phyloP scores from a whole-genome alignment of 768 basidiomycete genomes.

The Suillus tomentosus region DNA sequence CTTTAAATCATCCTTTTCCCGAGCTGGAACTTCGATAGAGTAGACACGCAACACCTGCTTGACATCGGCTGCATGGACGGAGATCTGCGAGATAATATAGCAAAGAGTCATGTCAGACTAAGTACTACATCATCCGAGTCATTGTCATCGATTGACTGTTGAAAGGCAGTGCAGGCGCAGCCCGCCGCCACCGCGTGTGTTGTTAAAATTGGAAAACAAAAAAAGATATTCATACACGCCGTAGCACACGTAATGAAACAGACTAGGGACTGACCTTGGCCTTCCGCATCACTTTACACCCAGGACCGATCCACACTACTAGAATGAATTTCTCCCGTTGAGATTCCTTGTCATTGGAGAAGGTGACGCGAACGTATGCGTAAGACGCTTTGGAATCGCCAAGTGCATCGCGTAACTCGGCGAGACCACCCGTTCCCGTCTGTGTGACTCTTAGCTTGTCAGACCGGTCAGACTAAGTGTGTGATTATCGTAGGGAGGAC shows the following conservation, averaged over 20 bases:
- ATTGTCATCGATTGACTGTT: conserved; percentile 18
- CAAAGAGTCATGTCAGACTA: conserved; percentile 22
- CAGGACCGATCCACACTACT: conserved; percentile 79
- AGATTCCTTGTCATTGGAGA: conserved; percentile 85
- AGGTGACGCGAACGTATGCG: conserved; percentile 82
- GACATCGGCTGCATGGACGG: conserved; percentile 88
- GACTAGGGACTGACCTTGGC: conserved; percentile 64
- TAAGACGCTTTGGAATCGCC: conserved; percentile 78
- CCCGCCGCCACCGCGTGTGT: conserved; percentile 25
- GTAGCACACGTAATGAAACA: conserved; percentile 22
- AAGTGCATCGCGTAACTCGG: conserved; percentile 72
- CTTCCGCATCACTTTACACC: conserved; percentile 89
- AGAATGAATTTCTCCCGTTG: conserved; percentile 88
- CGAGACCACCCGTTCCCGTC: conserved; percentile 79
- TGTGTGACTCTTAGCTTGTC: conserved; percentile 78
- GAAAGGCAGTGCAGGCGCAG: conserved; percentile 23
- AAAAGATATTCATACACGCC: conserved; percentile 18
- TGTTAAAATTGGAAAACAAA: conserved; percentile 7
- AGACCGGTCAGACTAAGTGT: conserved; percentile 62
- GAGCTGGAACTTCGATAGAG: conserved; percentile 88
- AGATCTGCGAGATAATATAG: conserved; percentile 59
- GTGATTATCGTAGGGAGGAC: conserved; percentile 16
- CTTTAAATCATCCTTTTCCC: conserved; percentile 79
- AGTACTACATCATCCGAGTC: conserved; percentile 20
- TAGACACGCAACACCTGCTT: conserved; percentile 75